phyloP scores from a whole-genome alignment of 2,329 filamentous ascomycete species.

The Chaetomiaceae sp. region DNA sequence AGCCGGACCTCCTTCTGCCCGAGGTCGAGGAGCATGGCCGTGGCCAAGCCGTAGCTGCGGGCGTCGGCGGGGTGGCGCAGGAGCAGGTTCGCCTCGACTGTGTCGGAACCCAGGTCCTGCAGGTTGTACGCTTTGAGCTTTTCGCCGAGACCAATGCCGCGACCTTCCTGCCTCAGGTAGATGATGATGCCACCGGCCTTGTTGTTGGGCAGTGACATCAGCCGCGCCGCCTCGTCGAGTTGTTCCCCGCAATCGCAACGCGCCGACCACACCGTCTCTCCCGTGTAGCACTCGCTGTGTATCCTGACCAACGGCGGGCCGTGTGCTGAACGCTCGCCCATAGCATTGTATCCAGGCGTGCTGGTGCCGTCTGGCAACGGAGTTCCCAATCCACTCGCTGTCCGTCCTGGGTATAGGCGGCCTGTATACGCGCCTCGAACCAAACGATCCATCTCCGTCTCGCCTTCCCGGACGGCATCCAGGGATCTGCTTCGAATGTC shows the following conservation, averaged over 20 bases:
- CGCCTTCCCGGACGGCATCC: conserved; percentile 64
- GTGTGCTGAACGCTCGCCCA: neutral
- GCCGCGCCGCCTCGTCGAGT: conserved; percentile 85
- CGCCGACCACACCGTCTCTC: conserved; percentile 96
- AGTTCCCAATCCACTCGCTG: conserved; percentile 57
- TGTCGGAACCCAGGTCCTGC: conserved; percentile 94
- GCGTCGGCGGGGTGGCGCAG: conserved; percentile 91
- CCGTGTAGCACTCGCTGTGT: conserved; percentile 97
- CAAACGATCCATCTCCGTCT: conserved; percentile 87
- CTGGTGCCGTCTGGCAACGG: conserved; percentile 12
- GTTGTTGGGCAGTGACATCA: conserved; percentile 71
- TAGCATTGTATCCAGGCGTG: too few species aligned
- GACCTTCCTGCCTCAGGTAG: conserved; percentile 91
- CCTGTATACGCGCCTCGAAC: conserved; percentile 90
- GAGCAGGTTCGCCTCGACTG: conserved; percentile 89
- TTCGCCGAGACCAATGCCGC: conserved; percentile 88
- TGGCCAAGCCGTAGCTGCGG: conserved; percentile 90
- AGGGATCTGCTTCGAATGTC: conserved; percentile 69
- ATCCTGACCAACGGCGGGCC: conserved; percentile 76
- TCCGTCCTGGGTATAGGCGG: conserved; percentile 76
- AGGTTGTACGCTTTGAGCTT: conserved; percentile 98
- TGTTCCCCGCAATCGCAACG: conserved; percentile 98
- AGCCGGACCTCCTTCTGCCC: conserved; percentile 72
- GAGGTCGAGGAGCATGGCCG: conserved; percentile 84
- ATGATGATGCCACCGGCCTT: conserved; percentile 80